Evolutionary conservation across 1,284 basidiomycete genomes (phyloP).

Genomic region (Leccinum brunneo-olivaceum): DNA sequence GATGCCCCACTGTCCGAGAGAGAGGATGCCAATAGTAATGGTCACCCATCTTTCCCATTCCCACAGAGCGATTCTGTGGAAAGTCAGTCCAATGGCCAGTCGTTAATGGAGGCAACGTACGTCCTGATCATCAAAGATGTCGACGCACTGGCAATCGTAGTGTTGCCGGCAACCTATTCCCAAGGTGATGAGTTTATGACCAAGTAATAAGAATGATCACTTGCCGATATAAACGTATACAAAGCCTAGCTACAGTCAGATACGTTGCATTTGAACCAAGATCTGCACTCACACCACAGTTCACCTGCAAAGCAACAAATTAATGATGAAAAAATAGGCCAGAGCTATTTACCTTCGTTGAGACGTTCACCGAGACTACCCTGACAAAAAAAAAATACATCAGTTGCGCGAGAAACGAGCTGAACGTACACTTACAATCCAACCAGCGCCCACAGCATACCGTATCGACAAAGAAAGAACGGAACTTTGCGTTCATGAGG

Average conservation of each 20-base stretch:
- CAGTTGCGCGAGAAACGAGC: background rate
- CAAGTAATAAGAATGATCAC: constrained; percentile 13
- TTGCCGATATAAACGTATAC: constrained; percentile 62
- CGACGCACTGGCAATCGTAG: constrained; percentile 24
- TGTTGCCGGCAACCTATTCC: constrained; percentile 23
- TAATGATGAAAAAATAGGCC: background rate
- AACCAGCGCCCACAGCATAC: constrained; percentile 54
- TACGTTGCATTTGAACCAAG: constrained; percentile 1
- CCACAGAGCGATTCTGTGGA: constrained; percentile 59
- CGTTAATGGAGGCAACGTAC: constrained; percentile 31
- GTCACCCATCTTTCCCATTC: constrained; percentile 48
- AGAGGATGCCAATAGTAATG: constrained; percentile 44
- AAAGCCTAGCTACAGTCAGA: constrained; percentile 38
- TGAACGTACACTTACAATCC: constrained; percentile 41
- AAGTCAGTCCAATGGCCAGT: background rate
- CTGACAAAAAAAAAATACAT: constrained; percentile 27
- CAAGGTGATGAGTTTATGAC: constrained; percentile 5
- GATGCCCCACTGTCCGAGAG: constrained; percentile 58
- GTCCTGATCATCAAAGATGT: constrained; percentile 67
- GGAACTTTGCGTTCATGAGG: constrained; percentile 38
- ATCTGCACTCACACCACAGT: constrained; percentile 47
- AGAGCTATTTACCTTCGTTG: constrained; percentile 26
- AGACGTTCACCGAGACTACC: constrained; percentile 50
- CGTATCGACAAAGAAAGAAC: constrained; percentile 66
- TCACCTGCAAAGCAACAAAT: constrained; percentile 37